These are phyloP conservation scores for Plasmopara viticola DNA, from an alignment of 352 stramenopile species.

Conservation along the genomic window DNA sequence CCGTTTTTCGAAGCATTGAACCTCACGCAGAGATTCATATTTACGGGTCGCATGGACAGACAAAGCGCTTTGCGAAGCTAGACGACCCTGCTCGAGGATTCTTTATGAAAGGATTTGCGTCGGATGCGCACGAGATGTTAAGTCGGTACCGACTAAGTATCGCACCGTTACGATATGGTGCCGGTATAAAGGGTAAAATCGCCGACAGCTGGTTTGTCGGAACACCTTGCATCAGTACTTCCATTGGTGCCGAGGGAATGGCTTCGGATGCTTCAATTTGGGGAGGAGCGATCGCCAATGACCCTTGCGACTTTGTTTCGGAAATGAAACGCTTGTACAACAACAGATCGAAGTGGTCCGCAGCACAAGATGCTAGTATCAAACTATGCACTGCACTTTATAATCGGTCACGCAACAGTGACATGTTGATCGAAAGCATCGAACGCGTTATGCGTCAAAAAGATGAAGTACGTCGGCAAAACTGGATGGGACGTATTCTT, in stretches of 20 bases:
- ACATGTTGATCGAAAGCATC: conserved; percentile 44
- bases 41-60: conserved; percentile 75
- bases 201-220: conserved; percentile 88
- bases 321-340: conserved; percentile 45
- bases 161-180: conserved; percentile 89
- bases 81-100: conserved; percentile 45
- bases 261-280: conserved; percentile 20
- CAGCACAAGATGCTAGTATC: conserved; percentile 25
- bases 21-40: conserved; percentile 62
- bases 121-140: conserved; percentile 66
- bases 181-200: conserved; percentile 94
- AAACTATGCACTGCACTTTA: conserved; percentile 38
- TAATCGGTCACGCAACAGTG: conserved; percentile 37
- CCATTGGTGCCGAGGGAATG: conserved; percentile 88
- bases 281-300: conserved; percentile 50
- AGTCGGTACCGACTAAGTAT: conserved; percentile 69
- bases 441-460: conserved; percentile 34
- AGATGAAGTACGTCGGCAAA: conserved; percentile 21
- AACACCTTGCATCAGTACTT: conserved; percentile 86
- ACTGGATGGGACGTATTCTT: conserved; percentile 76
- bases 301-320: conserved; percentile 32
- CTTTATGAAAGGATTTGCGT: conserved; percentile 75
- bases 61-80: conserved; percentile 43
- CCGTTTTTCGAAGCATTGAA: conserved; percentile 45
- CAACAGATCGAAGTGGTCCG: conserved; percentile 32